These are phyloP conservation scores for Heritiera fomes DNA, from an alignment of 345 rosid genomes.

Conservation along the genomic window DNA sequence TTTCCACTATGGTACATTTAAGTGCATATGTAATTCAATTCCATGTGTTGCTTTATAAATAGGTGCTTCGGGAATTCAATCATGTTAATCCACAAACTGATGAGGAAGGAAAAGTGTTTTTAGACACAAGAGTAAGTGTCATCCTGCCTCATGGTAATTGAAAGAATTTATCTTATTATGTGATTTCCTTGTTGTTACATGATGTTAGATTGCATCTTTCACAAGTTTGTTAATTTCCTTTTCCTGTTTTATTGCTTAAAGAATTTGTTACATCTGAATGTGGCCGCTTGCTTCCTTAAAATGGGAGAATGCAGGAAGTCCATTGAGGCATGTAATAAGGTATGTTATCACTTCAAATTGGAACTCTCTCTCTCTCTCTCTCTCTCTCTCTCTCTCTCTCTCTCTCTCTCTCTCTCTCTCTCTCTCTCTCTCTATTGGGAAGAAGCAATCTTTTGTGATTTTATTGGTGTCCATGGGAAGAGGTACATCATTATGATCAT, in stretches of 20 bases:
- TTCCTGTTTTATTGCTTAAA: slow-evolving; percentile 33
- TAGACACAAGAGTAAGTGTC: slow-evolving; percentile 62
- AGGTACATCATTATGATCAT: neutral
- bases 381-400: too few species aligned
- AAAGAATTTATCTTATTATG: neutral
- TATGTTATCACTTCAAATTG: slow-evolving; percentile 27
- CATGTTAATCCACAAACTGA: slow-evolving; percentile 98
- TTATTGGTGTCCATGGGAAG: neutral
- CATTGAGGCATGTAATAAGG: slow-evolving; percentile 88
- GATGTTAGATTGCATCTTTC: slow-evolving; percentile 5
- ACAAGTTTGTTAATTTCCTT: slow-evolving; percentile 3
- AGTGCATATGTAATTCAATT: neutral
- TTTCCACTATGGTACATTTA: slow-evolving; percentile 1
- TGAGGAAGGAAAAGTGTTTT: slow-evolving; percentile 86
- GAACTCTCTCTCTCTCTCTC: neutral
- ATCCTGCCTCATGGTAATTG: neutral
- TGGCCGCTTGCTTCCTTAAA: slow-evolving; percentile 90
- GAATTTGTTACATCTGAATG: slow-evolving; percentile 80
- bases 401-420: neutral
- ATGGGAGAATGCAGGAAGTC: slow-evolving; percentile 86
- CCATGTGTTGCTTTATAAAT: slow-evolving; percentile 20
- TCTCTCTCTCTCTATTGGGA: neutral
- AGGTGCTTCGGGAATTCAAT: slow-evolving; percentile 97
- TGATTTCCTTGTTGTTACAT: slow-evolving; percentile 16
- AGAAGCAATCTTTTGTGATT: neutral